Base-by-base conservation (phyloP, 495 filamentous ascomycete genomes). In the Hypoxylon fragiforme region DNA sequence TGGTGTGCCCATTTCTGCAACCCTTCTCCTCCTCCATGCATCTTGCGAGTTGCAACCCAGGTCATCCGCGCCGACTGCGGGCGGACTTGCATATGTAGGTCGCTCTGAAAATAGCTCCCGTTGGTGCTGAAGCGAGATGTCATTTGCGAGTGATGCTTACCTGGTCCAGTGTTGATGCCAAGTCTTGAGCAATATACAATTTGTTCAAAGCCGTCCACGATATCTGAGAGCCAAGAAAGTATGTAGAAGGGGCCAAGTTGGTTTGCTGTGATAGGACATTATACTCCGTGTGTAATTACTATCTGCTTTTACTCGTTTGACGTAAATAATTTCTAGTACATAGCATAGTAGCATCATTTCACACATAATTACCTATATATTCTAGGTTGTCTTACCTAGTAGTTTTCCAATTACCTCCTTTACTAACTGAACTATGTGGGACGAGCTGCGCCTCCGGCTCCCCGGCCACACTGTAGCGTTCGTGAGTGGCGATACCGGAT, bases 61-160 rank as follows among this genome's bases (percentile, higher is more conserved):
- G 47, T 53, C 52, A 57, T 47, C 52, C 47, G 52, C 52, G 58
- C 58, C 48, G 52, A 61, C 41, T 51, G 51, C 52, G 57, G 57
- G 51, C 47, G 32, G 52, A 21, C 58, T 62, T 62, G 58, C 58
- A 62, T 56, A 62, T 57, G 50, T 54, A 55, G 11, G 52, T 53
- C 20, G 32, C 58, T 55, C 58, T 62, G 58, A 62, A 62, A 62
- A 62, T 62, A 62, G 58, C 52, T 62, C 58, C 58, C 58, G 58
- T 62, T 57, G 58, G 47, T 62, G 58, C 58, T 62, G 58, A 62
- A 62, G 52, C 58, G 58, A 62, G 58, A 57, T 49, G 58, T 57
- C 58, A 56, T 57, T 51, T 56, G 28, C 46, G 31, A 50, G 7
- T 45, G 51, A n/a, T 38, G 42, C 52, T 62, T 62, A 62, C 58